phyloP scores from a whole-genome alignment of 2,329 filamentous ascomycete species.

The Podosphaera leucotricha region DNA sequence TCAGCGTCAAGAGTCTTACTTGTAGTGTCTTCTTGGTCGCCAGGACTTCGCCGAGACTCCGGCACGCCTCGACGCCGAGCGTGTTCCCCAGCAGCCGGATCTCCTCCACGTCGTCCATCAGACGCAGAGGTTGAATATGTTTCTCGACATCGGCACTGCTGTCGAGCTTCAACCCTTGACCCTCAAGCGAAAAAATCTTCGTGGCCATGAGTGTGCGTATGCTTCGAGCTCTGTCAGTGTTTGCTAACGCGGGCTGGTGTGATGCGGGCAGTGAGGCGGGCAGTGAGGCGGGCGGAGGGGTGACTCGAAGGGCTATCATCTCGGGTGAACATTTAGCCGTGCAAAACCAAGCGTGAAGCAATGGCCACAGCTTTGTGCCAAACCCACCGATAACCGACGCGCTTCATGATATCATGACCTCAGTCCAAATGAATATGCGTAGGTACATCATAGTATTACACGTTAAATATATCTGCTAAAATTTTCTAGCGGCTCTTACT shows the following conservation, averaged over 20 bases:
- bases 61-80: constrained; percentile 67
- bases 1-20: constrained; percentile 21
- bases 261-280: too few species aligned
- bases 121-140: constrained; percentile 53
- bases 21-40: constrained; percentile 63
- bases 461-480: constrained; percentile 1
- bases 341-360: too few species aligned
- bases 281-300: too few species aligned
- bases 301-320: background rate
- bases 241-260: too few species aligned
- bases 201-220: constrained; percentile 2
- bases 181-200: constrained; percentile 74
- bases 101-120: constrained; percentile 56
- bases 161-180: constrained; percentile 79
- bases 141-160: constrained; percentile 66
- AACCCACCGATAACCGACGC: too few species aligned
- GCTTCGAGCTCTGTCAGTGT: too few species aligned
- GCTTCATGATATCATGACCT: too few species aligned
- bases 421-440: too few species aligned
- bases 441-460: too few species aligned
- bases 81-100: constrained; percentile 80
- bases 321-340: background rate
- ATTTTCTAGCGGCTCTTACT: constrained; percentile 11
- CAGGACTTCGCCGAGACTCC: constrained; percentile 62
- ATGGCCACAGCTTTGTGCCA: too few species aligned